Base-by-base conservation (phyloP, 352 stramenopile species). In the Stramenopiles sp. region DNA sequence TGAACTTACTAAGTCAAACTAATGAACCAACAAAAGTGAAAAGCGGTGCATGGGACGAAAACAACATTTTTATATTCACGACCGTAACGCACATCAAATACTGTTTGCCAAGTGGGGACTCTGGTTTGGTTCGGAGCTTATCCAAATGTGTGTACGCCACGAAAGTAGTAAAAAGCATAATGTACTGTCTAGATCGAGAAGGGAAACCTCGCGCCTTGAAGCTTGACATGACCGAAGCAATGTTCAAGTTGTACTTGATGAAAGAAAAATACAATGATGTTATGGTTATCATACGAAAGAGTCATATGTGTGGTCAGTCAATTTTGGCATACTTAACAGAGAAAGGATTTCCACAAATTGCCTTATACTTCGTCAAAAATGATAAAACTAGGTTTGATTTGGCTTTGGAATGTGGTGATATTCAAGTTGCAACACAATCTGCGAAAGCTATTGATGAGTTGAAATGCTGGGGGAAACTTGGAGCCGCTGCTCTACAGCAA, bases 321-420 rank as follows among this genome's bases (percentile, higher is more conserved):
- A 98, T 99, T 81, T 97, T 99, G 76, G 92, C 90, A 34, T 99
- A 99, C 82, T 82, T 99, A 71, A 96, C 97, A 74, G 89, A 93
- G 48, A 98, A 98, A 83, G 96, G 96, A n/a, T 99, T 98, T 81
- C 94, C 95, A 0, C 95, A 99, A 79, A 94, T 99, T 30, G 96
- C 96, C 3, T 85, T 99, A 53, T 94, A 99, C 84, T 99, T 99
- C 83, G 96, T 99, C 35, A 93, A 93, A 74, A 95, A 99, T 82
- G 92, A 96, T 63, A 93, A 94, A 81, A 98, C 94, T 68, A 85
- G 92, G 34, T 99, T 99, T 84, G 96, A 97, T 78, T 84, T 99
- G 32, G 93, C 92, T 1, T 92, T 99, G 76, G 96, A 93, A 48
- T 99, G 96, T 78, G 95, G 95, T 75, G 98, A 99, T 80, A 93